A percentile compares a stretch with the other conserved stretches of the same genome.
phyloP scores from a whole-genome alignment of 345 rosid species.

The Linum lewisii region DNA sequence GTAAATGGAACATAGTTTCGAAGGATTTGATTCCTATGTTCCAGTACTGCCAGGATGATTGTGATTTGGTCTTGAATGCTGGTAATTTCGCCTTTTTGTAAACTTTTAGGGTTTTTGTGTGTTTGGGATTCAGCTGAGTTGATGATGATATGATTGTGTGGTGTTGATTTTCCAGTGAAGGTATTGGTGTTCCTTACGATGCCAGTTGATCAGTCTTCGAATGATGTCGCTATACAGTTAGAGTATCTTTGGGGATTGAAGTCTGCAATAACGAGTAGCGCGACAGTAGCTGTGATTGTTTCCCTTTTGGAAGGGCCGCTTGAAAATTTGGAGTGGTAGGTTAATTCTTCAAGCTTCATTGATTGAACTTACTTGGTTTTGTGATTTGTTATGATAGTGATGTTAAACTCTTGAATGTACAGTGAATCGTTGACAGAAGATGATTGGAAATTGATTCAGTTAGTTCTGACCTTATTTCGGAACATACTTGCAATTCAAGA shows the following conservation, averaged over 20 bases:
- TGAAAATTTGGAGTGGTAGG: slow-evolving; percentile 69
- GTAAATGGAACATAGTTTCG: slow-evolving; percentile 70
- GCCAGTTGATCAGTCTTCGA: slow-evolving; percentile 78
- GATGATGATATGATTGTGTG: neutral
- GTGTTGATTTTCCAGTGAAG: slow-evolving; percentile 45
- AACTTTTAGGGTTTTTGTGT: neutral
- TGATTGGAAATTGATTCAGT: slow-evolving; percentile 95
- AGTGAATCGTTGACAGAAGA: slow-evolving; percentile 78
- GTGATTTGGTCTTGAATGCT: slow-evolving; percentile 56
- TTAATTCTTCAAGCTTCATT: neutral
- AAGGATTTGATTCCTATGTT: slow-evolving; percentile 84
- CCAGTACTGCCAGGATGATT: slow-evolving; percentile 55
- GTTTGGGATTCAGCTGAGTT: neutral
- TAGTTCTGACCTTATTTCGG: slow-evolving; percentile 70
- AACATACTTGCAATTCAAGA: slow-evolving; percentile 87
- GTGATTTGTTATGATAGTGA: neutral
- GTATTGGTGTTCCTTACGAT: slow-evolving; percentile 82
- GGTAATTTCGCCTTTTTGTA: slow-evolving; percentile 23
- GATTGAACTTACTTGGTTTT: neutral
- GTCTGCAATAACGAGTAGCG: slow-evolving; percentile 58
- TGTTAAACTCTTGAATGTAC: slow-evolving; percentile 2
- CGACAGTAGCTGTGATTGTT: slow-evolving; percentile 53
- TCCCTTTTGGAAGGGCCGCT: slow-evolving; percentile 75
- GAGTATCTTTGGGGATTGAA: slow-evolving; percentile 83
- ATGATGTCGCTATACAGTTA: slow-evolving; percentile 58